Percentiles rank a stretch among this genome's conserved stretches.
Conservation (phyloP, 805 yeast genomes). For the Cyberlindnera euphorbiiphila region DNA sequence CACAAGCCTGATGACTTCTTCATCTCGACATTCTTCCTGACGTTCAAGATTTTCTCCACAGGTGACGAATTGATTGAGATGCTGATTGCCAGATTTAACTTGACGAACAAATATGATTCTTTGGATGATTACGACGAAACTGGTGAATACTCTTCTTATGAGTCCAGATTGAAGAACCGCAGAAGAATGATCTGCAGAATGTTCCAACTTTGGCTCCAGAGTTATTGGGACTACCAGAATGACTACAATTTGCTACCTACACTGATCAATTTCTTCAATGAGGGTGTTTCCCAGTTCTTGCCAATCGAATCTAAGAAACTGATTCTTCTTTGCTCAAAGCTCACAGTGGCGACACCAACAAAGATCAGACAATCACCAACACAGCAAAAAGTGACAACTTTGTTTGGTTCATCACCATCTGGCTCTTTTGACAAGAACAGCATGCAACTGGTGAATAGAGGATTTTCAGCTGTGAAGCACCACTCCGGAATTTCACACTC, state of each 20-base stretch:
- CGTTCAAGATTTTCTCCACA: constrained; percentile 67
- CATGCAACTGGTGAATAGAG: constrained; percentile 51
- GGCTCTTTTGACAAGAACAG: constrained; percentile 16
- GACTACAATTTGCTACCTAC: constrained; percentile 66
- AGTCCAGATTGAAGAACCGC: constrained; percentile 46
- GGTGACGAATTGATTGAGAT: constrained; percentile 66
- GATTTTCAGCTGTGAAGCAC: constrained; percentile 32
- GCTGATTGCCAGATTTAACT: constrained; percentile 62
- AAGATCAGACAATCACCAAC: constrained; percentile 32
- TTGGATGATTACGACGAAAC: constrained; percentile 32
- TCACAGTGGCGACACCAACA: constrained; percentile 52
- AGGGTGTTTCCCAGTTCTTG: constrained; percentile 55
- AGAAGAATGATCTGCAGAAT: constrained; percentile 63
- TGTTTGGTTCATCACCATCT: constrained; percentile 6
- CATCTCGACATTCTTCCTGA: constrained; percentile 69
- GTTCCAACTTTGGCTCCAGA: constrained; percentile 83
- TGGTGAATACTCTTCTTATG: constrained; percentile 36
- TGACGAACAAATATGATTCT: constrained; percentile 33
- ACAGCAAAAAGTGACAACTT: constrained; percentile 5
- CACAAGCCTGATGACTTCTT: constrained; percentile 63
- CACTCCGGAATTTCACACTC: constrained; percentile 36
- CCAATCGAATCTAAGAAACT: constrained; percentile 65
- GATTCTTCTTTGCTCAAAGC: constrained; percentile 57
- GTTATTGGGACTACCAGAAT: constrained; percentile 70
- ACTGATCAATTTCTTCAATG: constrained; percentile 74